Evolutionary conservation across 441 rosid species (phyloP), one percentile per base, ranked within the genome.

Genomic region (Rhodomyrtus psidioides): DNA sequence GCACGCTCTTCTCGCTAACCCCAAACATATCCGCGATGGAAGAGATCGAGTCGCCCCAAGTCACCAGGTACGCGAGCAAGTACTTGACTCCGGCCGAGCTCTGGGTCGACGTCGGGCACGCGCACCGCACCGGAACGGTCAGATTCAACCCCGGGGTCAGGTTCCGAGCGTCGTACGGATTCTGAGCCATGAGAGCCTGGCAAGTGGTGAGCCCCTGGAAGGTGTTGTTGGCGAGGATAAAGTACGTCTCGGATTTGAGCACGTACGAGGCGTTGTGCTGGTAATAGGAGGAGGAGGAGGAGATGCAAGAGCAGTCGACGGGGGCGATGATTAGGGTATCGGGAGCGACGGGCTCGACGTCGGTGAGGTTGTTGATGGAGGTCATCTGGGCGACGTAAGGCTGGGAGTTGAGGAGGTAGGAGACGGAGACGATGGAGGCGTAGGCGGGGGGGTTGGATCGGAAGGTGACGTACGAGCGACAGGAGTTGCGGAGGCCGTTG

Each of bases 151-250:
- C 91, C 24, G 58, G 82, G 6, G 27, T 2, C 42, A 96, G 89
- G 42, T 85, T 49, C 39, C 2, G 84, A 60, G 55, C 85, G 7
- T 82, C 89, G 85, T 86, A 90, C 23, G 89, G 83, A 56, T 97
- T 97, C 82, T 95, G 96, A 1, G 89, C 91, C 90, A 90, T 87
- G 91, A 96, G 59, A 62, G 98, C 93, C 91, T 93, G 97, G 89
- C 99, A 97, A 51, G 98, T 96, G 85, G 95, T 90, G 62, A 97
- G 92, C 53, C 98, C 98, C 83, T 97, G 99, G 88, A 93, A 97
- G 2, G 96, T 96, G 83, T 91, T 17, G 88, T 97, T 95, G 54
- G 99, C 94, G 6, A 96, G 89, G 26, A 28, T 23, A 83, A 93
- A 91, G 62, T 95, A 96, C 1, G 92, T 92, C 65, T 95, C 98